These are phyloP conservation scores for Lasiodiplodia citricola DNA, from an alignment of 2,329 filamentous ascomycete species.

Conservation along the genomic window DNA sequence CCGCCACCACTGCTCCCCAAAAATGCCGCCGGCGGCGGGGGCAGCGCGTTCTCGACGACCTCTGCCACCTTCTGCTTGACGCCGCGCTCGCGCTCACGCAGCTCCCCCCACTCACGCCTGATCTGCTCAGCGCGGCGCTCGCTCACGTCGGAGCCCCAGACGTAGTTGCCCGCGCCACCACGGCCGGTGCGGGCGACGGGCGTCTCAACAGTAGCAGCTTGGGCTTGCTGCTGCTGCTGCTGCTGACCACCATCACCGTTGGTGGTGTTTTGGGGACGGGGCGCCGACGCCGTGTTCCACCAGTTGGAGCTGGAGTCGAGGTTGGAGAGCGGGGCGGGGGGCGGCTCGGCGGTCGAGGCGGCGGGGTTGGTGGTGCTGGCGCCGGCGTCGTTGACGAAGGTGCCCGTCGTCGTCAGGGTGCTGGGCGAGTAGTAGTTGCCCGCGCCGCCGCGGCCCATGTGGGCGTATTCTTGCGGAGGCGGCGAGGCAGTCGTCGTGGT, in stretches of 20 bases:
- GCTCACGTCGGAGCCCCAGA: constrained; percentile 36
- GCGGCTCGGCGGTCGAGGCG: constrained; percentile 17
- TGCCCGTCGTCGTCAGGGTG: constrained; percentile 45
- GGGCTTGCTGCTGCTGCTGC: constrained; percentile 34
- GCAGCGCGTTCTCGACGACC: constrained; percentile 48
- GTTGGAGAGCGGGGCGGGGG: constrained; percentile 26
- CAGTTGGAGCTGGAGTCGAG: constrained; percentile 14
- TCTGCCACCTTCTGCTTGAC: constrained; percentile 46
- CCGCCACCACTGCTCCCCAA: neutral
- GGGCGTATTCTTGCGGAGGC: constrained; percentile 47
- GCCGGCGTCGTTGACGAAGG: constrained; percentile 35
- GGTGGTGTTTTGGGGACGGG: neutral
- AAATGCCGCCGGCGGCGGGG: constrained; percentile 45
- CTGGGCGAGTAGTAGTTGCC: constrained; percentile 55
- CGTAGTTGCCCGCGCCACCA: constrained; percentile 55
- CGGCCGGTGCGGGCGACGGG: constrained; percentile 45
- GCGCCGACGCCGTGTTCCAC: constrained; percentile 13
- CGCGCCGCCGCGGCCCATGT: constrained; percentile 52
- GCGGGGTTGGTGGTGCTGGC: neutral
- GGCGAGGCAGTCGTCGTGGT: constrained; percentile 28
- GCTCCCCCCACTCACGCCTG: constrained; percentile 32
- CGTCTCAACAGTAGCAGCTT: constrained; percentile 38
- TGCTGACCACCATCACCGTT: neutral
- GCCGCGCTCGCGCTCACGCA: constrained; percentile 33
- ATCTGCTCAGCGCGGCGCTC: constrained; percentile 13